Percentiles rank a stretch among this genome's conserved stretches.
phyloP scores from a whole-genome alignment of 305 asterid species.

The Stenogyne calaminthoides region DNA sequence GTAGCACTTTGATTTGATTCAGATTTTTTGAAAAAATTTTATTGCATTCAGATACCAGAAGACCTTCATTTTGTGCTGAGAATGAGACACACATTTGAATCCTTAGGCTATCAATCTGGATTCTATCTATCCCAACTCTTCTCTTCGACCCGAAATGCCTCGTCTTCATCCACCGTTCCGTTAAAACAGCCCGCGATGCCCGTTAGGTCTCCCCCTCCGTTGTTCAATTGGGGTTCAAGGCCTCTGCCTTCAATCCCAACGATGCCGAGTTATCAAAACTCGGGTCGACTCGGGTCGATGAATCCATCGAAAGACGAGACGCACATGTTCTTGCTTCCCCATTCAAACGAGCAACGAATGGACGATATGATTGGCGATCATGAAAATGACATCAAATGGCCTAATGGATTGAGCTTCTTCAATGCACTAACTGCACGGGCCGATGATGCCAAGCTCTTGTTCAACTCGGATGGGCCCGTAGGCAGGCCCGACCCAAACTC shows the following conservation, averaged over 20 bases:
- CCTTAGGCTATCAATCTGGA: conserved; percentile 94
- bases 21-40: neutral
- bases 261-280: conserved; percentile 53
- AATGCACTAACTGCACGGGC: conserved; percentile 71
- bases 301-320: conserved; percentile 65
- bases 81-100: conserved; percentile 95
- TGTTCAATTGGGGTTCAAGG: conserved; percentile 81
- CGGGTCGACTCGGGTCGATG: conserved; percentile 49
- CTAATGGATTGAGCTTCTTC: conserved; percentile 79
- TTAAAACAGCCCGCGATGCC: conserved; percentile 66
- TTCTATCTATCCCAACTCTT: conserved; percentile 91
- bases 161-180: conserved; percentile 60
- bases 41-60: conserved; percentile 72
- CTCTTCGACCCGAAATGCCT: conserved; percentile 65
- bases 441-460: conserved; percentile 77
- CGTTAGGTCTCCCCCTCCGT: conserved; percentile 60
- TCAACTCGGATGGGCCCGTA: conserved; percentile 55
- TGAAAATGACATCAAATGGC: conserved; percentile 92
- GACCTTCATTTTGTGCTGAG: conserved; percentile 96
- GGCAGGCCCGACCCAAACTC: conserved; percentile 44
- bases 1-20: conserved; percentile 14
- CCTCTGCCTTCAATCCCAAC: conserved; percentile 48
- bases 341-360: conserved; percentile 63
- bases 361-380: conserved; percentile 70
- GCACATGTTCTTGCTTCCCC: conserved; percentile 83